Conservation (phyloP, 176 grass and related monocot species). For the Zea luxurians region DNA sequence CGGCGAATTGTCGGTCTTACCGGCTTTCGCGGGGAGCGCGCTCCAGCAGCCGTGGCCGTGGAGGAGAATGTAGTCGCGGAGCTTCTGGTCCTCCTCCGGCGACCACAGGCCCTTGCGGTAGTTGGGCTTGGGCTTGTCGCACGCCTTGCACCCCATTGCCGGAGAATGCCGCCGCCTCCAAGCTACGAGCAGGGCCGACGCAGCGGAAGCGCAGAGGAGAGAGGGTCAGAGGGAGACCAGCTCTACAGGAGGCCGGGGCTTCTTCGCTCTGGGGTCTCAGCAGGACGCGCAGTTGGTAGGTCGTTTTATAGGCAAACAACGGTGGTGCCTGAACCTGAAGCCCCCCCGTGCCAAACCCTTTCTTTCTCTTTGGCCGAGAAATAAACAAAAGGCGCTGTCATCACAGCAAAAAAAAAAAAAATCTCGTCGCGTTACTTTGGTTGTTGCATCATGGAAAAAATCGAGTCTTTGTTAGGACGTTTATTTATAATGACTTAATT, state of each 20-base stretch:
- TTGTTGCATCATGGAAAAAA: slow-evolving; percentile 5
- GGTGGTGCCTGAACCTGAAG: not conserved
- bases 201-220: not conserved
- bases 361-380: not conserved
- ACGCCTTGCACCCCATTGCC: slow-evolving; percentile 68
- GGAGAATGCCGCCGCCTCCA: slow-evolving; percentile 10
- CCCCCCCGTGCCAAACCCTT: not conserved
- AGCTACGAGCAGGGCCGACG: not conserved
- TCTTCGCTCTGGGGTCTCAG: slow-evolving; percentile 34
- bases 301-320: slow-evolving; percentile 46
- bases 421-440: not conserved
- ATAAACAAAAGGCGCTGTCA: slow-evolving; percentile 24
- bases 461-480: not conserved
- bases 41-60: slow-evolving; percentile 75
- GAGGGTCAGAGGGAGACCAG: not conserved
- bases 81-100: slow-evolving; percentile 71
- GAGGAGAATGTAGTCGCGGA: slow-evolving; percentile 62
- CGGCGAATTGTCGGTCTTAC: slow-evolving; percentile 30
- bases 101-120: slow-evolving; percentile 85
- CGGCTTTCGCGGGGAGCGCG: slow-evolving; percentile 55
- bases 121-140: slow-evolving; percentile 61
- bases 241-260: not conserved
- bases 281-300: slow-evolving; percentile 40
- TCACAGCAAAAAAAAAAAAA: slow-evolving; percentile 3
- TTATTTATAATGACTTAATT: not conserved